These are phyloP conservation scores for Apiospora rasikravindrae DNA, from an alignment of 2,329 filamentous ascomycete genomes.

Conservation along the genomic window DNA sequence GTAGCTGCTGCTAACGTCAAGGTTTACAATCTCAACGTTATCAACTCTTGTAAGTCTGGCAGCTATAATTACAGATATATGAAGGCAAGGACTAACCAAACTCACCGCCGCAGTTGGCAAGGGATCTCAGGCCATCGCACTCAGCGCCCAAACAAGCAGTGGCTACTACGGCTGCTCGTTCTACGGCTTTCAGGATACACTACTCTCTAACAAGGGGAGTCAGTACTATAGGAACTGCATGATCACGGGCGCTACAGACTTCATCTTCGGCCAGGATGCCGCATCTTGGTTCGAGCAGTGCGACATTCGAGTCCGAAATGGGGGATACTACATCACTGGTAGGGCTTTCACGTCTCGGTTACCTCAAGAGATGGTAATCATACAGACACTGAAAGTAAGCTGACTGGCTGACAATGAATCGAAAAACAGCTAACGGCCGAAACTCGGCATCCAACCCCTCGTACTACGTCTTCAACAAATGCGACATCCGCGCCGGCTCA, in stretches of 20 bases:
- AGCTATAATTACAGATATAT: no score
- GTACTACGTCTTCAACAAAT: slow-evolving; percentile 54
- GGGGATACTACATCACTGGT: slow-evolving; percentile 49
- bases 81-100: background rate
- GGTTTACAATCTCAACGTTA: slow-evolving; percentile 66
- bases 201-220: slow-evolving; percentile 51
- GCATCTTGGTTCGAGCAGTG: slow-evolving; percentile 50
- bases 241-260: slow-evolving; percentile 56
- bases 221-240: slow-evolving; percentile 53
- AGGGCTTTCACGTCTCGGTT: slow-evolving; percentile 16
- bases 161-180: slow-evolving; percentile 54
- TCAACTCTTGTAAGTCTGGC: slow-evolving; percentile 45
- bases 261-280: slow-evolving; percentile 52
- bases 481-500: slow-evolving; percentile 45
- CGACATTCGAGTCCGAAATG: slow-evolving; percentile 45
- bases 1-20: slow-evolving; percentile 56
- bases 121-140: slow-evolving; percentile 52
- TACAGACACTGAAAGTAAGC: no score
- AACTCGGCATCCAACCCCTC: slow-evolving; percentile 41
- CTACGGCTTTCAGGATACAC: slow-evolving; percentile 56
- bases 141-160: slow-evolving; percentile 49
- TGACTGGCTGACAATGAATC: background rate
- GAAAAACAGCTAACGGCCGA: slow-evolving; percentile 47
- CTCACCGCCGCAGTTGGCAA: slow-evolving; percentile 46
- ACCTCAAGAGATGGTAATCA: no score